These are phyloP conservation scores for Zopfia rhizophila DNA, from an alignment of 2,329 filamentous ascomycete species.

Conservation along the genomic window DNA sequence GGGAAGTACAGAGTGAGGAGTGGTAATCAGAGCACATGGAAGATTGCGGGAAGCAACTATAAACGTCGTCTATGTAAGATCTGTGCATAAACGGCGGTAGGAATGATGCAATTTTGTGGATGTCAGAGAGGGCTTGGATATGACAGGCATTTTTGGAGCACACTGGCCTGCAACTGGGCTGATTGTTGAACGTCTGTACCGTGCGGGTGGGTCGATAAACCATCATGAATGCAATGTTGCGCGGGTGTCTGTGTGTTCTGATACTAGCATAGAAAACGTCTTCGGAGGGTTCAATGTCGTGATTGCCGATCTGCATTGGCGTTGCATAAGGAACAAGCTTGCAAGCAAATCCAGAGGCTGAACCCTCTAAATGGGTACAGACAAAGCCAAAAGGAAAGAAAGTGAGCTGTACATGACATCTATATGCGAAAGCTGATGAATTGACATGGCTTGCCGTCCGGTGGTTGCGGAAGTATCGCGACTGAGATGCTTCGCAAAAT, in stretches of 20 bases:
- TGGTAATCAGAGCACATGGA: background rate
- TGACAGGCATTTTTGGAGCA: constrained; percentile 10
- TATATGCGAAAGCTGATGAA: too few relatives aligned
- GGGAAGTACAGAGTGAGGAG: constrained; percentile 4
- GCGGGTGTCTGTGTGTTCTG: constrained; percentile 11
- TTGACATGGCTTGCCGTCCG: too few relatives aligned
- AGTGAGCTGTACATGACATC: too few relatives aligned
- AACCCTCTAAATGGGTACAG: too few relatives aligned
- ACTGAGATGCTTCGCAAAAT: too few relatives aligned
- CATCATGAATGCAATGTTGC: constrained; percentile 4
- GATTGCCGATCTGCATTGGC: constrained; percentile 39
- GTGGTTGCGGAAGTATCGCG: too few relatives aligned
- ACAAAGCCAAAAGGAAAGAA: too few relatives aligned
- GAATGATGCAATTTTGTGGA: constrained; percentile 47
- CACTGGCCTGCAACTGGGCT: constrained; percentile 30
- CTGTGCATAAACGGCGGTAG: background rate
- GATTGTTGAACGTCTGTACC: constrained; percentile 15
- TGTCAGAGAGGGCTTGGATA: constrained; percentile 15
- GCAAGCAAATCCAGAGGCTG: too few relatives aligned
- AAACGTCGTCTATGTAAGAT: constrained; percentile 7
- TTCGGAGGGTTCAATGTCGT: constrained; percentile 49
- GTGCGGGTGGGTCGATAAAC: constrained; percentile 17
- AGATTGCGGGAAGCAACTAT: background rate
- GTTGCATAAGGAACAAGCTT: too few relatives aligned
- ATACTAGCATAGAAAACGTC: constrained; percentile 29